Evolutionary conservation across 1,284 basidiomycete species (phyloP).

Genomic region (Phlebopus sp.): DNA sequence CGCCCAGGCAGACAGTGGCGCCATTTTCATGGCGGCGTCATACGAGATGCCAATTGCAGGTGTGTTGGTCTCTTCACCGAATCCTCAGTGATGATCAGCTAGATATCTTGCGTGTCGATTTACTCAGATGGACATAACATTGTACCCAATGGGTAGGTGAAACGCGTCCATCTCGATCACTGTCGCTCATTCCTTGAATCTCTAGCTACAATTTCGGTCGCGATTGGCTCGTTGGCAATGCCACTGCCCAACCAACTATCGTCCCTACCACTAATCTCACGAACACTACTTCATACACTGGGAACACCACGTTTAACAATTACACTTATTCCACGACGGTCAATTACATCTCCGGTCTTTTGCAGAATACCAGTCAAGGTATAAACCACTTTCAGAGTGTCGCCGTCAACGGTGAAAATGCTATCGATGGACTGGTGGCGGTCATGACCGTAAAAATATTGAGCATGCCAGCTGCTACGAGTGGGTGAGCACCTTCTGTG

Average conservation of each 20-base stretch:
- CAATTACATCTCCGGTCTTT: constrained; percentile 64
- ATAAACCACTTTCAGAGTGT: constrained; percentile 80
- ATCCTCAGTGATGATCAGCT: neutral
- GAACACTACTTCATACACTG: constrained; percentile 56
- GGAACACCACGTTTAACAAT: constrained; percentile 50
- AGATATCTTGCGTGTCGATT: neutral
- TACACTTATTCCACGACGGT: constrained; percentile 75
- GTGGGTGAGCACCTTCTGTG: constrained; percentile 16
- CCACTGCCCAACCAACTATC: constrained; percentile 50
- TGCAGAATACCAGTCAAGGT: constrained; percentile 64
- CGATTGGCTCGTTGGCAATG: constrained; percentile 82
- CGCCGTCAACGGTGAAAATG: constrained; percentile 52
- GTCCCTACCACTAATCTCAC: constrained; percentile 51
- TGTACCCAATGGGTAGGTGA: constrained; percentile 49
- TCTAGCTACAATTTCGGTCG: constrained; percentile 59
- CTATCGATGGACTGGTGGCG: constrained; percentile 85
- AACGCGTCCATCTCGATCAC: neutral
- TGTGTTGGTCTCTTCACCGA: constrained; percentile 30
- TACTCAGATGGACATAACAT: constrained; percentile 50
- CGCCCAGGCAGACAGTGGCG: constrained; percentile 59
- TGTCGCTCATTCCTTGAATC: constrained; percentile 1
- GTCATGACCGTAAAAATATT: constrained; percentile 75
- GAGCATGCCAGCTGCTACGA: constrained; percentile 32
- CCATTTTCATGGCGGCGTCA: constrained; percentile 81
- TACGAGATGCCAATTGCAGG: constrained; percentile 66